Evolutionary conservation across 495 filamentous ascomycete genomes (phyloP), one percentile per base, ranked within the genome.

Genomic region (Chaetomidium leptoderma): DNA sequence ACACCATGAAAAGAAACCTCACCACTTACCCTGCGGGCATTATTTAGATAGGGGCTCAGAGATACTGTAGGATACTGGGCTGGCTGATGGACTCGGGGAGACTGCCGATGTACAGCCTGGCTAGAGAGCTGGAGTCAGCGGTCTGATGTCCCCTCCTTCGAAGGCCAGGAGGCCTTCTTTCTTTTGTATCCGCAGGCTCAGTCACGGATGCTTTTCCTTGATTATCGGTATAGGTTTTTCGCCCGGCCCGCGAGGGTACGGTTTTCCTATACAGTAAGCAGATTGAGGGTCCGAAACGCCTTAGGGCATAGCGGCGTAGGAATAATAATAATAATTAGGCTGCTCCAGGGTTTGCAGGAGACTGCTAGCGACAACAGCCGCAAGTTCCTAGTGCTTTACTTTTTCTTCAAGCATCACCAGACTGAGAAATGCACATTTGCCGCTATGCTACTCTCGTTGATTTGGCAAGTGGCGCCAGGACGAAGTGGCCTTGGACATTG

Each of bases 161-260:
- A 55, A 46, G 42, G 42, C 53, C 40, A 36, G 40, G 39, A 55
- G 53, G 53, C 37, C 53, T 55, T 55, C 40, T 26, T 24, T 17
- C 26, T 43, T 55, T 45, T n/a, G 53, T 55, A 55, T 46, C 36
- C 21, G 29, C 30, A 55, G 53, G 53, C 24, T 46, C 53, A 36
- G 27, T 36, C 39, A 46, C 40, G 24, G 40, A 55, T 45, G 35
- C n/a, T 8, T 43, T 46, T 46, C 37, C 53, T 55, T 32, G 37
- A 55, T 46, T 36, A 9, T 46, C 40, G 40, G 40, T 55, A 46
- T 30, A 23, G 29, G 53, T 45, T 55, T 33, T 55, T 55, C 36
- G 33, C 16, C 52, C 52, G 39, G 36, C 52, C 52, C 24, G 27
- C 26, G 24, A 45, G 52, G 39, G 53, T 17, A 46, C 53, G 53